These are phyloP conservation scores for Pueraria montana DNA, from an alignment of 306 rosid species.

Conservation along the genomic window DNA sequence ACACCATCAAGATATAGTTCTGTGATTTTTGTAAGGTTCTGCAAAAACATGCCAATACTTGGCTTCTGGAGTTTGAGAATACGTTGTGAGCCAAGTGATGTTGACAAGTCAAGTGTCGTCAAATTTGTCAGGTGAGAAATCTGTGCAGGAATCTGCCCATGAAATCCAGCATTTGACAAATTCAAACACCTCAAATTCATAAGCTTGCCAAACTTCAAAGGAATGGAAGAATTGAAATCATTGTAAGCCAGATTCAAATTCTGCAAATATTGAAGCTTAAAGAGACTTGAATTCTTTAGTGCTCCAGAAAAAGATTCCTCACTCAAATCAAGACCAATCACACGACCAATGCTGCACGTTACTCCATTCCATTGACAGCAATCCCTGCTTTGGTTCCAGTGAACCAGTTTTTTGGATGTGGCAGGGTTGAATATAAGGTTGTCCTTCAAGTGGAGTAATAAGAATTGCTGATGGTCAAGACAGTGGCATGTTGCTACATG, in stretches of 20 bases:
- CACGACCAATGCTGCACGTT: conserved; percentile 40
- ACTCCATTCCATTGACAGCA: conserved; percentile 65
- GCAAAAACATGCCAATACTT: conserved; percentile 31
- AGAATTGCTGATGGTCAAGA: neutral
- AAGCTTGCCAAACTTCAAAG: conserved; percentile 31
- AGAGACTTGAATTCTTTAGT: conserved; percentile 47
- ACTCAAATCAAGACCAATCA: conserved; percentile 43
- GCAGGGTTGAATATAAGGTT: conserved; percentile 1
- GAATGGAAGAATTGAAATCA: conserved; percentile 15
- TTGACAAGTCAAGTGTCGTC: conserved; percentile 38
- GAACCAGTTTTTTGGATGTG: conserved; percentile 21
- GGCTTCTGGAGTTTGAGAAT: conserved; percentile 42
- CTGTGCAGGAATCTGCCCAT: conserved; percentile 42
- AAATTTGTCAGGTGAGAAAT: conserved; percentile 49
- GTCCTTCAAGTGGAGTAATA: conserved; percentile 29
- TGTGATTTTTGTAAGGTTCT: conserved; percentile 44
- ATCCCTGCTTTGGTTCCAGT: conserved; percentile 43
- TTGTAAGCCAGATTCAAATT: conserved; percentile 49
- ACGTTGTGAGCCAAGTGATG: neutral
- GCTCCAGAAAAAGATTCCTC: conserved; percentile 41
- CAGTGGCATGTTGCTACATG: neutral
- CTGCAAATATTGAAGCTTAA: conserved; percentile 42
- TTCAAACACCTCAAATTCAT: conserved; percentile 38
- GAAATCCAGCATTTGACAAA: conserved; percentile 49
- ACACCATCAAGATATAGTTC: conserved; percentile 59